These are phyloP conservation scores for Apiospora phragmitis DNA, from an alignment of 2,329 filamentous ascomycete genomes.

Conservation along the genomic window DNA sequence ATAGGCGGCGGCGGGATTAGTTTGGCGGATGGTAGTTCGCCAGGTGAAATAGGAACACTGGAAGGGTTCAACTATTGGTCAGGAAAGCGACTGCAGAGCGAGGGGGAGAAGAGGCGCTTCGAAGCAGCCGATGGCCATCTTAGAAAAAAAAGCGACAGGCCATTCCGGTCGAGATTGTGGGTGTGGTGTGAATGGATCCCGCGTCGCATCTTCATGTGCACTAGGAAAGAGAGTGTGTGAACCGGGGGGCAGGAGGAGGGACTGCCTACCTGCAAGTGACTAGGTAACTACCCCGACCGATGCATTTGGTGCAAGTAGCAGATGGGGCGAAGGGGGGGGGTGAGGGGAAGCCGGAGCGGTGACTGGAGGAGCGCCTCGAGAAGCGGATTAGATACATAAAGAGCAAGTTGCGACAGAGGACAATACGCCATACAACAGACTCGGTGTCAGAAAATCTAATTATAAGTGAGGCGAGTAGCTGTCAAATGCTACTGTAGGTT, in stretches of 20 bases:
- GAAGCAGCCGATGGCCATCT: neutral
- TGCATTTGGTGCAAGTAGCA: neutral
- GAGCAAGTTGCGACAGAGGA: neutral
- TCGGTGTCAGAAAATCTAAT: neutral
- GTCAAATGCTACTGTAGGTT: neutral
- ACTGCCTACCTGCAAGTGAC: neutral
- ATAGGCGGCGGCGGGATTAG: neutral
- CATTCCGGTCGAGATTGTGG: neutral
- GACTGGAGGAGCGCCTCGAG: conserved; percentile 3
- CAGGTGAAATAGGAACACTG: neutral
- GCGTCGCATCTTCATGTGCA: conserved; percentile 6
- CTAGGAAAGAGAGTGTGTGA: neutral
- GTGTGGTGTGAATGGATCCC: neutral
- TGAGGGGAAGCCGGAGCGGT: conserved; percentile 1
- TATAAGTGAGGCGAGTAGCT: neutral
- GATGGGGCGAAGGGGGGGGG: neutral
- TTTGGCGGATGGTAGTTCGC: neutral
- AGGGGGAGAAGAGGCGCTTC: neutral
- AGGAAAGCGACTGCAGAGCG: neutral
- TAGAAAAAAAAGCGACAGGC: neutral
- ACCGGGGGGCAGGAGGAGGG: neutral
- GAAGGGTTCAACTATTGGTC: neutral
- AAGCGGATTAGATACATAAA: neutral
- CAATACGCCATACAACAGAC: neutral
- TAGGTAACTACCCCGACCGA: conserved; percentile 4